Conservation (phyloP, 192 early-diverging fungal genomes). For the Coemansia sp. region DNA sequence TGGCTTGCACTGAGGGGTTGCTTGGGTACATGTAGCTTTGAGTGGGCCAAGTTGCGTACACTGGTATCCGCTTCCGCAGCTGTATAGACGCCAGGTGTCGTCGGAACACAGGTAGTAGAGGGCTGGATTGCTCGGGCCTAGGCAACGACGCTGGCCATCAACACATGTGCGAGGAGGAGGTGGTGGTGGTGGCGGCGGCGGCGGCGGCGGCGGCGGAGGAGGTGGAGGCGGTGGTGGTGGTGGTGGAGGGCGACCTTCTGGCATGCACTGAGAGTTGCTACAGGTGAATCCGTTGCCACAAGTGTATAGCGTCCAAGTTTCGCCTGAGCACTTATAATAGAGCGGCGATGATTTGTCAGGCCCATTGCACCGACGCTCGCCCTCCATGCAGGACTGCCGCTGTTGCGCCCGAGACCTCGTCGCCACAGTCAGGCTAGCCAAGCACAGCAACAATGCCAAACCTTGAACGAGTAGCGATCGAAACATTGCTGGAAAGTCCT, state of each 20-base stretch:
- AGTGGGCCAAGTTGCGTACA: constrained; percentile 27
- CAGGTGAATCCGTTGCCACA: constrained; percentile 47
- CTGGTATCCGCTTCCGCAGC: constrained; percentile 44
- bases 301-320: constrained; percentile 39
- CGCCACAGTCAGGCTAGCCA: not conserved
- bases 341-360: constrained; percentile 26
- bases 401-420: not conserved
- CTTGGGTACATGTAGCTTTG: constrained; percentile 33
- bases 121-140: constrained; percentile 19
- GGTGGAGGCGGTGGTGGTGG: not conserved
- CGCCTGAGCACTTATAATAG: constrained; percentile 40
- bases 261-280: constrained; percentile 21
- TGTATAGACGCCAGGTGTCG: constrained; percentile 41
- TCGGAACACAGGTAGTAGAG: constrained; percentile 49
- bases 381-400: constrained; percentile 25
- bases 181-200: not conserved
- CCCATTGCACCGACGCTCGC: constrained; percentile 38
- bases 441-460: constrained; percentile 4
- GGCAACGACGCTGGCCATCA: constrained; percentile 43
- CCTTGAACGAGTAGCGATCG: not conserved
- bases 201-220: not conserved
- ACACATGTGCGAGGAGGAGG: constrained; percentile 8
- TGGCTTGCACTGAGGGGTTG: constrained; percentile 27
- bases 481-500: not conserved
- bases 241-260: not conserved